These are phyloP conservation scores for Coccomyxa sp. DNA, from an alignment of 139 green algal genomes.

Conservation along the genomic window DNA sequence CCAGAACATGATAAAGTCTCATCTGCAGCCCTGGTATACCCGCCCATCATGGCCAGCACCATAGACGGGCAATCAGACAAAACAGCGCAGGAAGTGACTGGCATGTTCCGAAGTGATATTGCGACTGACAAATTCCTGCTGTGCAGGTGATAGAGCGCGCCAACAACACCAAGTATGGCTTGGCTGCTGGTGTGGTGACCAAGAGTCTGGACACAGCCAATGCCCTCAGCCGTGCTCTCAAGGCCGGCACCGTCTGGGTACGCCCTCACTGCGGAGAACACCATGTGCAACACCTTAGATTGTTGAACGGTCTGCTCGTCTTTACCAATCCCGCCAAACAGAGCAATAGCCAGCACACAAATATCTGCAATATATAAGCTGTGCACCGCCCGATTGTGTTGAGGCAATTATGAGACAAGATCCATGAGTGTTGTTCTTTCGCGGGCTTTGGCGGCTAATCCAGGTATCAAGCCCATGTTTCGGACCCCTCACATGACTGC, in stretches of 20 bases:
- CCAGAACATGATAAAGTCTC: not conserved
- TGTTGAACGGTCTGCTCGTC: too few species aligned
- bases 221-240: constrained; percentile 46
- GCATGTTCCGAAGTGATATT: not conserved
- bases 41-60: not conserved
- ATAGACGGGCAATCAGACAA: not conserved
- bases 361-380: too few species aligned
- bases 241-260: constrained; percentile 43
- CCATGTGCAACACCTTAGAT: too few species aligned
- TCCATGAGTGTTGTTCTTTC: too few species aligned
- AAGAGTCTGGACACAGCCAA: constrained; percentile 59
- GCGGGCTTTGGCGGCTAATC: too few species aligned
- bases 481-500: too few species aligned
- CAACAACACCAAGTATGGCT: constrained; percentile 65
- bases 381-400: too few species aligned
- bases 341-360: too few species aligned
- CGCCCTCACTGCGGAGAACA: not conserved
- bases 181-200: constrained; percentile 63
- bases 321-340: too few species aligned
- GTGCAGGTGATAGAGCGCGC: constrained; percentile 56
- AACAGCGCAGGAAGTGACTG: not conserved
- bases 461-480: too few species aligned
- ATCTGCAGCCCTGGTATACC: not conserved
- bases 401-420: too few species aligned
- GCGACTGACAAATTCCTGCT: not conserved